Percentiles rank a stretch among this genome's conserved stretches.
Conservation (phyloP, 2,329 filamentous ascomycete genomes). For the Paradendryphiella salina region DNA sequence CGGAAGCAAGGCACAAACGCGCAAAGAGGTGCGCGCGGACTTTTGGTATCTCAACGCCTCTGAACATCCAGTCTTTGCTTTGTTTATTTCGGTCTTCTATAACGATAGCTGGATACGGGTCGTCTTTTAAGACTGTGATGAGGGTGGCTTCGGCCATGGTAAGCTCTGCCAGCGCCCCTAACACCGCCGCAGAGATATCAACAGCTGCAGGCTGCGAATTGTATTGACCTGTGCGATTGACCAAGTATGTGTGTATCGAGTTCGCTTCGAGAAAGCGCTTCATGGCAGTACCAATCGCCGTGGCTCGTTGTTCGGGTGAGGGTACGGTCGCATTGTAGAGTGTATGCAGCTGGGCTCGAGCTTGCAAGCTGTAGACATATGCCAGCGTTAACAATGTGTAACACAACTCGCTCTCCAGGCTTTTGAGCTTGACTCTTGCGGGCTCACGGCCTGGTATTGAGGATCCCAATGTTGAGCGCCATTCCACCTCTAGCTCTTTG, state of each 20-base stretch:
- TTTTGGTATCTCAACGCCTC: slow-evolving; percentile 81
- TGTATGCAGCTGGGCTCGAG: slow-evolving; percentile 71
- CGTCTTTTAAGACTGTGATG: slow-evolving; percentile 88
- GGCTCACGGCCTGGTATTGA: slow-evolving; percentile 62
- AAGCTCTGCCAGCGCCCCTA: slow-evolving; percentile 58
- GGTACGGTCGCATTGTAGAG: slow-evolving; percentile 65
- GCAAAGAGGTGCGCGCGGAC: slow-evolving; percentile 88
- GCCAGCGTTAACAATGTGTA: slow-evolving; percentile 79
- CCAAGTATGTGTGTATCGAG: slow-evolving; percentile 74
- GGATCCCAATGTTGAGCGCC: slow-evolving; percentile 77
- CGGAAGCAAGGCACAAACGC: slow-evolving; percentile 81
- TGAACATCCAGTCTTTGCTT: slow-evolving; percentile 96
- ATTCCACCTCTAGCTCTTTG: slow-evolving; percentile 70
- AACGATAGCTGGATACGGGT: slow-evolving; percentile 83
- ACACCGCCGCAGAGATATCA: slow-evolving; percentile 51
- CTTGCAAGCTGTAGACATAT: slow-evolving; percentile 71
- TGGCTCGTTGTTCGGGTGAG: slow-evolving; percentile 66
- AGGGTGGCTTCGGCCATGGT: slow-evolving; percentile 87
- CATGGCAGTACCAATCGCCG: slow-evolving; percentile 72
- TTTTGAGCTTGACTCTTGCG: slow-evolving; percentile 68
- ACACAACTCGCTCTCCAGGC: slow-evolving; percentile 79
- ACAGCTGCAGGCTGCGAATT: slow-evolving; percentile 38
- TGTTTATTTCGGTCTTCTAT: slow-evolving; percentile 79
- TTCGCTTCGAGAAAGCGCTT: slow-evolving; percentile 77
- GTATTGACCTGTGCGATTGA: slow-evolving; percentile 56